A percentile compares a stretch with the other conserved stretches of the same genome.
phyloP scores from a whole-genome alignment of 352 stramenopile species.

The Pythium phragmiticola region DNA sequence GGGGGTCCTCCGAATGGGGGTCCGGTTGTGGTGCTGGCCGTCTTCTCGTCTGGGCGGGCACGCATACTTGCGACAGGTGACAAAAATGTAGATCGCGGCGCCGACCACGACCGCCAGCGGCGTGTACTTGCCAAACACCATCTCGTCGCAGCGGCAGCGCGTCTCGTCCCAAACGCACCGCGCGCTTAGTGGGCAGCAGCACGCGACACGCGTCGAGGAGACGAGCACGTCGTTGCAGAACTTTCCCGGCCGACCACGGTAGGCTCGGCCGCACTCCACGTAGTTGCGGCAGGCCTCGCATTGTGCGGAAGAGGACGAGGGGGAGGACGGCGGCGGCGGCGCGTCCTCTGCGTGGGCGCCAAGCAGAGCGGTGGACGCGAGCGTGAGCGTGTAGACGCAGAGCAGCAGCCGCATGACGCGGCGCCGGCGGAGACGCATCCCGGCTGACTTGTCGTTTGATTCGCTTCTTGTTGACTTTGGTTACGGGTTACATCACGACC shows the following conservation, averaged over 20 bases:
- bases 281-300: slow-evolving; percentile 6
- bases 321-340: neutral
- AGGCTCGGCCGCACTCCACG: neutral
- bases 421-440: no score
- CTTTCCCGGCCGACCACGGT: neutral
- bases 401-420: no score
- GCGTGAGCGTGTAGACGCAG: no score
- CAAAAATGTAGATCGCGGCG: neutral
- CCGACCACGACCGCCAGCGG: neutral
- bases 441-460: no score
- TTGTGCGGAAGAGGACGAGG: neutral
- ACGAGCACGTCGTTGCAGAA: slow-evolving; percentile 1
- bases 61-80: neutral
- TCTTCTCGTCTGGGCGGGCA: neutral
- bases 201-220: neutral
- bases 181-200: slow-evolving; percentile 6
- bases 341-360: no score
- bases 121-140: slow-evolving; percentile 9
- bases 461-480: no score
- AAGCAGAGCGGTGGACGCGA: no score
- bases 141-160: slow-evolving; percentile 7
- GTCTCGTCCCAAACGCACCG: neutral
- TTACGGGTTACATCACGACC: no score
- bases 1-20: neutral
- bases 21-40: neutral